These are phyloP conservation scores for Phialemoniopsis sp. DNA, from an alignment of 2,329 filamentous ascomycete species.

Conservation along the genomic window DNA sequence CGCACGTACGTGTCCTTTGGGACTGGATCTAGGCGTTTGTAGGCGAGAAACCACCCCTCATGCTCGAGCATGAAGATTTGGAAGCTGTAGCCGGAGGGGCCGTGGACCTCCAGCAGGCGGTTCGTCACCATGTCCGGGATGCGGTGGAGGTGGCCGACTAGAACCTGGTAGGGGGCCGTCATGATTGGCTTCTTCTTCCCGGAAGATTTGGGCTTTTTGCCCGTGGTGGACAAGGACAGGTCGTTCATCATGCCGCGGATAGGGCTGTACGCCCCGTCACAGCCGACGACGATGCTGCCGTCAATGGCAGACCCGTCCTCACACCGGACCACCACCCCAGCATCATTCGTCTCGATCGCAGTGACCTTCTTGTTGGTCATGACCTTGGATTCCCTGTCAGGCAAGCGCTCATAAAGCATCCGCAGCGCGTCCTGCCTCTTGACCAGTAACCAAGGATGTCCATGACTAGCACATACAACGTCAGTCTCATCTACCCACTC, in stretches of 20 bases:
- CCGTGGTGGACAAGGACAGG: background rate
- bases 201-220: constrained; percentile 2
- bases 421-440: constrained; percentile 11
- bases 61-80: constrained; percentile 3
- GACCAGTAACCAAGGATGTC: constrained; percentile 15
- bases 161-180: constrained; percentile 8
- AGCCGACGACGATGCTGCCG: constrained; percentile 17
- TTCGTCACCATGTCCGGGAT: constrained; percentile 1
- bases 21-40: constrained; percentile 2
- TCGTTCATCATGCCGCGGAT: constrained; percentile 13
- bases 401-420: constrained; percentile 13
- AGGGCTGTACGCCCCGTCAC: constrained; percentile 17
- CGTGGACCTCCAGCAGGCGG: constrained; percentile 5
- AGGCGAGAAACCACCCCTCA: constrained; percentile 7
- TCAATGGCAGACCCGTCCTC: constrained; percentile 14
- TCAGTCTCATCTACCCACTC: background rate
- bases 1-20: background rate
- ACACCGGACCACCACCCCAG: constrained; percentile 13
- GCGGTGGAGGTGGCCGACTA: constrained; percentile 8
- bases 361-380: constrained; percentile 12
- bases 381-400: constrained; percentile 9
- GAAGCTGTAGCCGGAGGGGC: constrained; percentile 1
- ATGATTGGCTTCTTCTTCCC: constrained; percentile 7
- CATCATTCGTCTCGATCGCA: constrained; percentile 7
- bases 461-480: no score